Evolutionary conservation across 495 filamentous ascomycete species (phyloP), one percentile per base, ranked within the genome.

Genomic region (Podospora pseudopauciseta): DNA sequence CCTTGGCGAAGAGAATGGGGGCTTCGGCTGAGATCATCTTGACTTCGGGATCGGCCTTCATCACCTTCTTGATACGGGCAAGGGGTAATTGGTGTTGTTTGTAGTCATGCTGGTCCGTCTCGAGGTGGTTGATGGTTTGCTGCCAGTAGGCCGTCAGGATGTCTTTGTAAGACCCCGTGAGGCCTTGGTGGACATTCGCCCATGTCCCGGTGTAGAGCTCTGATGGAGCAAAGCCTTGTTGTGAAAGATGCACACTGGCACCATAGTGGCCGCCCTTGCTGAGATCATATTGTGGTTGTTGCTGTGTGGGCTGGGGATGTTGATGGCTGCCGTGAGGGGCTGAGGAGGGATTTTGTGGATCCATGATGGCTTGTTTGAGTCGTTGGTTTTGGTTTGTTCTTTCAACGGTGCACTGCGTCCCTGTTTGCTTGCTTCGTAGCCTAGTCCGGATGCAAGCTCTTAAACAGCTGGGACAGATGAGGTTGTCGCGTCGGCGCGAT

Each of bases 1-100:
- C 95, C 82, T 99, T 99, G 61, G 95, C 95, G 75, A 99, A 99
- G 18, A 99, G 82, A 74, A 99, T 99, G 15, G 95, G 95, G 5
- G 95, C 95, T 80, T 99, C 95, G 23, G 95, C 95, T 13, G 93
- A 97, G 63, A 99, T 99, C 95, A 99, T 99, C 82, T 99, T 99
- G 62, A 99, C 95, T 70, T 99, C 95, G 1, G 95, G 95, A 72
- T 99, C 95, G 2, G 95, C 95, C 80, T 99, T 99, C 95, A 99
- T 99, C 72, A 99, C 95, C 77, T 99, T 99, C 85, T 98, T 99
- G 80, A 99, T 99, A 56, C 95, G 91, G 27, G 95, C 95, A 60
- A 99, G 85, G 2, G 95, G 95, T 39, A 99, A 83, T 78, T 97
- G 95, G 73, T 99, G 95, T 61, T 97, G 83, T 78, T 99, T 99